phyloP scores from a whole-genome alignment of 768 basidiomycete genomes.

The Mycena leptocephala region DNA sequence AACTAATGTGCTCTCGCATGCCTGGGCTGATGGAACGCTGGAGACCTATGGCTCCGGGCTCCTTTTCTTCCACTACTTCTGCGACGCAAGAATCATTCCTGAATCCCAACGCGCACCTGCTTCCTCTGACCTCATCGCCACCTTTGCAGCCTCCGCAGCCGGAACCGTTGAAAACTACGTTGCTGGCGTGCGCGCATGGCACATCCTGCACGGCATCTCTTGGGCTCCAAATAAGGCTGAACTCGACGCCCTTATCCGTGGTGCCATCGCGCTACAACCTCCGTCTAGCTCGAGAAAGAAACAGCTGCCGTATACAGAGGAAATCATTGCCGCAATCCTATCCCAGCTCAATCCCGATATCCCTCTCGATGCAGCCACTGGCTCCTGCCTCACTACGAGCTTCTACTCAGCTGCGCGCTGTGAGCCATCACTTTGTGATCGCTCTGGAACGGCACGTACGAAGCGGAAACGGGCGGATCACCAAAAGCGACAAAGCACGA shows the following conservation, averaged over 20 bases:
- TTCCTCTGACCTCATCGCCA: not conserved
- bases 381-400: not conserved
- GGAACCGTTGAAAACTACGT: not conserved
- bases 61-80: conserved; percentile 42
- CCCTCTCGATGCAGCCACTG: not conserved
- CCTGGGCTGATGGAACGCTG: conserved; percentile 31
- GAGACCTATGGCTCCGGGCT: conserved; percentile 46
- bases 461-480: too few relatives aligned
- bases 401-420: not conserved
- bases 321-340: not conserved
- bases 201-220: not conserved
- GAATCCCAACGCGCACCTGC: not conserved
- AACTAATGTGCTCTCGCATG: not conserved
- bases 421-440: too few relatives aligned
- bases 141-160: not conserved
- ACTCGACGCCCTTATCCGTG: not conserved
- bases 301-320: not conserved
- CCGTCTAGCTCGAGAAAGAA: not conserved
- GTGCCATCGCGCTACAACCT: not conserved
- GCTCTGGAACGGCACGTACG: too few relatives aligned
- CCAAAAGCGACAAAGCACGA: too few relatives aligned
- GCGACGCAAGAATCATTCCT: conserved; percentile 23
- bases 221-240: not conserved
- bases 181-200: not conserved
- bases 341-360: not conserved